These are phyloP conservation scores for Spathaspora arborariae DNA, from an alignment of 805 yeast genomes.

Conservation along the genomic window DNA sequence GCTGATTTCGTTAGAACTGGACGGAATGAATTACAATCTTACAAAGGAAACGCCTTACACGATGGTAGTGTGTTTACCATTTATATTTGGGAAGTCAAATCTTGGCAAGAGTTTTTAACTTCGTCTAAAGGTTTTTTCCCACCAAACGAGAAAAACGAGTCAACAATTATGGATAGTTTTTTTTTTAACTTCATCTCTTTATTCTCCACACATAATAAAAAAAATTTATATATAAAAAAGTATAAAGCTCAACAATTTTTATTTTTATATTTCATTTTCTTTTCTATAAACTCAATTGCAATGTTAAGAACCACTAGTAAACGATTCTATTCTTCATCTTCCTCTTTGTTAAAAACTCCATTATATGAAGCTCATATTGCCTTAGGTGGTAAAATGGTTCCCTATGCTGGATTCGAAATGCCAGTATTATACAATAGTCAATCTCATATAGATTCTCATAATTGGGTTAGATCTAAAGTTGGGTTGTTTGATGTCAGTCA, in stretches of 20 bases:
- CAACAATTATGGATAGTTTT: neutral
- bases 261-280: neutral
- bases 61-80: neutral
- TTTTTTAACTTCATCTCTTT: neutral
- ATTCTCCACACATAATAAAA: slow-evolving; percentile 1
- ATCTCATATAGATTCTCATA: slow-evolving; percentile 86
- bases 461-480: slow-evolving; percentile 85
- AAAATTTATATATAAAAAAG: neutral
- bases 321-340: slow-evolving; percentile 23
- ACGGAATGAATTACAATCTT: neutral
- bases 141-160: neutral
- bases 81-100: neutral
- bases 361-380: slow-evolving; percentile 74
- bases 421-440: slow-evolving; percentile 87
- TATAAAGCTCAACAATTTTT: neutral
- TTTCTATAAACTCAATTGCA: neutral
- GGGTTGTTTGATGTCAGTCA: slow-evolving; percentile 97
- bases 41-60: neutral
- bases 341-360: slow-evolving; percentile 61
- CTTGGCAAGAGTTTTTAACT: neutral
- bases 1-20: neutral
- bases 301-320: slow-evolving; percentile 10
- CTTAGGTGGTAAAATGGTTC: slow-evolving; percentile 86
- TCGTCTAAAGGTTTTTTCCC: neutral
- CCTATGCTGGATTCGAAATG: slow-evolving; percentile 95